Evolutionary conservation across 345 rosid species (phyloP).

Genomic region (Eucalyptus guilfoylei): DNA sequence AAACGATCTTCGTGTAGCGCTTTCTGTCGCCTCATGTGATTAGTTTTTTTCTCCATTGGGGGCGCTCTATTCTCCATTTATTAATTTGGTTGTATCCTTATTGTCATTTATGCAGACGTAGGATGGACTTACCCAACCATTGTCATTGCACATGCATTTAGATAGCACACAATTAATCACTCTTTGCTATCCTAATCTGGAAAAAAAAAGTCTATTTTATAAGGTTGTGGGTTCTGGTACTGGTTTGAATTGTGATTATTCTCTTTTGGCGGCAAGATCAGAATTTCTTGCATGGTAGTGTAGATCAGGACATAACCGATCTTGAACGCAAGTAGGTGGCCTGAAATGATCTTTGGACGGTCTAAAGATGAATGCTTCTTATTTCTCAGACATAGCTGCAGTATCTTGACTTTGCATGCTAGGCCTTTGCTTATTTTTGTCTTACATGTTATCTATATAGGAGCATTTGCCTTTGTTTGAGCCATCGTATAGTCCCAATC

Average conservation of each 20-base stretch:
- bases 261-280: neutral
- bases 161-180: neutral
- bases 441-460: neutral
- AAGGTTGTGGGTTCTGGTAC: neutral
- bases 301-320: neutral
- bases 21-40: constrained; percentile 78
- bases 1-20: constrained; percentile 89
- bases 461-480: neutral
- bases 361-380: neutral
- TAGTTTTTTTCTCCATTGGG: neutral
- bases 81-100: neutral
- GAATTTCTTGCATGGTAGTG: neutral
- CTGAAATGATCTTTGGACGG: neutral
- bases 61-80: neutral
- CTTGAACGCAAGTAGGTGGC: neutral
- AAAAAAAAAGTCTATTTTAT: neutral
- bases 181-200: neutral
- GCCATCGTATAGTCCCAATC: neutral
- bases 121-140: neutral
- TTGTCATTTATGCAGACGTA: neutral
- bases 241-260: neutral
- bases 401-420: neutral
- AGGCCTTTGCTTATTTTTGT: neutral
- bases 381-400: neutral
- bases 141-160: neutral